phyloP scores from a whole-genome alignment of 2,329 filamentous ascomycete genomes.

The Fusarium sp. region DNA sequence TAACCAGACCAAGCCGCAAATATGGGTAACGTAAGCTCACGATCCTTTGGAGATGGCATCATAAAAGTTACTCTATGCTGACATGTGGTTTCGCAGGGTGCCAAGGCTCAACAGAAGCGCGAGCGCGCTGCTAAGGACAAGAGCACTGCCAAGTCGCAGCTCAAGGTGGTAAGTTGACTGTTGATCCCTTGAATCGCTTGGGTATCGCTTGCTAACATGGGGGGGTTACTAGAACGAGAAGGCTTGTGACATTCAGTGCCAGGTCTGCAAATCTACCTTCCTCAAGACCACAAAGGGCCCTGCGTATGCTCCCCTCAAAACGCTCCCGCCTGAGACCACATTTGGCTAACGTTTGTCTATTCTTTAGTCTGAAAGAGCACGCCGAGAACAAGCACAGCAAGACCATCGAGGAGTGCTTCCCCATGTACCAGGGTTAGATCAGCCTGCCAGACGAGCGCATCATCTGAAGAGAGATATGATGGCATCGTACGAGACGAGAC shows the following conservation, averaged over 20 bases:
- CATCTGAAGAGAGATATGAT: not conserved
- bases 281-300: conserved; percentile 81
- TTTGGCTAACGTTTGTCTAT: conserved; percentile 23
- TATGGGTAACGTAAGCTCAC: conserved; percentile 55
- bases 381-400: conserved; percentile 83
- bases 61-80: conserved; percentile 24
- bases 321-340: conserved; percentile 3
- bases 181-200: not conserved
- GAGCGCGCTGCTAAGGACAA: conserved; percentile 76
- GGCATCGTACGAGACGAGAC: conserved; percentile 29
- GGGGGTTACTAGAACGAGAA: conserved; percentile 70
- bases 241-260: conserved; percentile 82
- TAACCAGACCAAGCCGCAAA: conserved; percentile 36
- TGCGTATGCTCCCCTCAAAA: conserved; percentile 64
- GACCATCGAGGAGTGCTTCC: conserved; percentile 78
- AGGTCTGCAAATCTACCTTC: conserved; percentile 82
- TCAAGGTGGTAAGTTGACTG: conserved; percentile 70
- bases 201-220: conserved; percentile 30
- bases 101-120: conserved; percentile 78
- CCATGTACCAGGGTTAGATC: conserved; percentile 55
- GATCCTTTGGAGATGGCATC: not conserved
- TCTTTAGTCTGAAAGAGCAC: conserved; percentile 73
- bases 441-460: not conserved
- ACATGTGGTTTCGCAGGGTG: conserved; percentile 61
- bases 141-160: conserved; percentile 73